These are phyloP conservation scores for Theileria orientalis DNA, from an alignment of 169 alveolate species.

Conservation along the genomic window DNA sequence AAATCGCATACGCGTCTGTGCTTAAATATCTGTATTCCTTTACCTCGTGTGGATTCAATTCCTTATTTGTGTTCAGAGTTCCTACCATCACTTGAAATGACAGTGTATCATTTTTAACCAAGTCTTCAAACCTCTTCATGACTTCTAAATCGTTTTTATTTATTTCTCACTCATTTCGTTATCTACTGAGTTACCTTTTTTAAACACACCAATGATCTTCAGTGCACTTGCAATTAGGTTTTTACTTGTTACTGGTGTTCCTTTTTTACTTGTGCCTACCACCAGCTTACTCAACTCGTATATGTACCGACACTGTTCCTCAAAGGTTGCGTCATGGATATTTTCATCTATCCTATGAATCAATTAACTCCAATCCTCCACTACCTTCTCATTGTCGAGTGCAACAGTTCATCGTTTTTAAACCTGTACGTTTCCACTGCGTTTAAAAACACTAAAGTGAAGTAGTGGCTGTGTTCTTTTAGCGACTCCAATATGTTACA, in stretches of 20 bases:
- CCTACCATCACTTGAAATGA: slow-evolving; percentile 5
- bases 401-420: slow-evolving; percentile 19
- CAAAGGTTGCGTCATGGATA: slow-evolving; percentile 22
- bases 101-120: slow-evolving; percentile 29
- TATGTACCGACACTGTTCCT: slow-evolving; percentile 47
- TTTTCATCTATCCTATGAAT: slow-evolving; percentile 28
- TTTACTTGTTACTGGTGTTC: neutral
- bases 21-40: too few relatives aligned
- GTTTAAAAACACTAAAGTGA: slow-evolving; percentile 32
- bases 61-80: neutral
- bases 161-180: neutral
- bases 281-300: slow-evolving; percentile 2
- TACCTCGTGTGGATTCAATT: too few relatives aligned
- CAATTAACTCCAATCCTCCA: neutral
- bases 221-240: neutral
- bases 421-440: slow-evolving; percentile 39
- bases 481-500: slow-evolving; percentile 33
- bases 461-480: slow-evolving; percentile 19
- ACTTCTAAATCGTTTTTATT: slow-evolving; percentile 41
- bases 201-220: neutral
- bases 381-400: slow-evolving; percentile 28
- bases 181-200: neutral
- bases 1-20: too few relatives aligned
- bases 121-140: slow-evolving; percentile 23
- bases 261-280: too few relatives aligned